phyloP scores from a whole-genome alignment of 2,329 filamentous ascomycete genomes.

The Plectosphaerella cucumerina region DNA sequence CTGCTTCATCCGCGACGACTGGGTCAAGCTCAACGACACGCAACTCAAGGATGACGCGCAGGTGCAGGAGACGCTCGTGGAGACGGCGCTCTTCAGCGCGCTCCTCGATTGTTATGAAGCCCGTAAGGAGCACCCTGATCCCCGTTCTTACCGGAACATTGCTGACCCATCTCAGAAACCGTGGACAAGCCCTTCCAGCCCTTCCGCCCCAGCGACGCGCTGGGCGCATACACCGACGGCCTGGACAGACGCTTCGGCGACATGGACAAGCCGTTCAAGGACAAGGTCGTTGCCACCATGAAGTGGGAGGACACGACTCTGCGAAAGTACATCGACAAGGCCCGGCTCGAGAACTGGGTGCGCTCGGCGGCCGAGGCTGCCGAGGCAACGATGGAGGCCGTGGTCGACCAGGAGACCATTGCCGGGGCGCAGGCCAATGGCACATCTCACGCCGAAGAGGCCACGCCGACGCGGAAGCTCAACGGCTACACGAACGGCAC shows the following conservation, averaged over 20 bases:
- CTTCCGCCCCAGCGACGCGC: constrained; percentile 46
- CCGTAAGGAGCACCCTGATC: constrained; percentile 46
- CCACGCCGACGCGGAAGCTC: constrained; percentile 2
- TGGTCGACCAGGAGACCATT: constrained; percentile 22
- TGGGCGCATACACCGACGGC: constrained; percentile 58
- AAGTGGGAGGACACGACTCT: constrained; percentile 67
- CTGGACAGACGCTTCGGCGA: constrained; percentile 57
- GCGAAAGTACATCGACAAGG: constrained; percentile 59
- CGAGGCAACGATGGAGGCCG: constrained; percentile 25
- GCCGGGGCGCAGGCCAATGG: constrained; percentile 5
- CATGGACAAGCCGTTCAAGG: constrained; percentile 59
- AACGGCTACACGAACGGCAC: constrained; percentile 12
- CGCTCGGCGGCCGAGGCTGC: constrained; percentile 32
- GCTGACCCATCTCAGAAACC: constrained; percentile 33
- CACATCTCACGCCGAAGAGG: neutral
- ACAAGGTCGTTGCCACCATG: constrained; percentile 68
- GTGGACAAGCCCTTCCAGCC: constrained; percentile 38
- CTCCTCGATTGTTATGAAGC: constrained; percentile 59
- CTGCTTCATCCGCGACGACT: constrained; percentile 79
- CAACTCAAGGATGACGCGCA: constrained; percentile 68
- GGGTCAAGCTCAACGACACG: constrained; percentile 75
- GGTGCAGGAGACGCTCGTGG: constrained; percentile 56
- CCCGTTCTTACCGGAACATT: neutral
- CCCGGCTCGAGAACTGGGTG: constrained; percentile 67
- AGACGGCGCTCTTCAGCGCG: constrained; percentile 67